Conservation (phyloP, 345 rosid genomes). For the Durio zibethinus region DNA sequence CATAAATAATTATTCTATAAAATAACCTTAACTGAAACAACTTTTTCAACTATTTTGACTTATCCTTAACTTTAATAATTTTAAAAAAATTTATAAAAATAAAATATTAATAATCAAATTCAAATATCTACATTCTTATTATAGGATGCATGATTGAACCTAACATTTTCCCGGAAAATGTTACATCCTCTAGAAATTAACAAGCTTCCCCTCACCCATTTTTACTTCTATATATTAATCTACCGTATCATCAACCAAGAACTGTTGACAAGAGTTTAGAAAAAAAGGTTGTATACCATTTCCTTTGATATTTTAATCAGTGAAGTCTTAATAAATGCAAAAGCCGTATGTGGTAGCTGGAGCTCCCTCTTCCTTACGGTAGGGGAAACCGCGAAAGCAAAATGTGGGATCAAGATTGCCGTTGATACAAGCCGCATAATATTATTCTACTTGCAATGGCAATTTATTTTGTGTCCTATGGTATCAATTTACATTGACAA, state of each 20-base stretch:
- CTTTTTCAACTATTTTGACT: no score
- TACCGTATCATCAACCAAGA: neutral
- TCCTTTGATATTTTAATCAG: neutral
- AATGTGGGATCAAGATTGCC: neutral
- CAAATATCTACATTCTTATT: no score
- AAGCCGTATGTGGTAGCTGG: neutral
- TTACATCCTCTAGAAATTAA: neutral
- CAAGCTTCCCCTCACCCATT: neutral
- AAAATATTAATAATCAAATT: no score
- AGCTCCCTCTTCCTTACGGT: constrained; percentile 6
- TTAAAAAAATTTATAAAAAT: no score
- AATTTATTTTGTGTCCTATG: neutral
- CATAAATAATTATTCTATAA: no score
- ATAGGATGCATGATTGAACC: neutral
- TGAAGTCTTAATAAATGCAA: neutral
- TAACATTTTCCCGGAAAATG: neutral
- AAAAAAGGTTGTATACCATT: no score
- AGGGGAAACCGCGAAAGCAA: constrained; percentile 5
- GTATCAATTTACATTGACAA: neutral
- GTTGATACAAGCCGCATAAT: neutral
- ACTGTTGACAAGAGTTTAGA: no score
- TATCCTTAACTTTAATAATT: no score
- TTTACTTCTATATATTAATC: neutral
- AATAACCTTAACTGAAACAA: no score
- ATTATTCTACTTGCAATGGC: neutral